Evolutionary conservation across 2,329 filamentous ascomycete species (phyloP).

Genomic region (Elsinoe necatrix): DNA sequence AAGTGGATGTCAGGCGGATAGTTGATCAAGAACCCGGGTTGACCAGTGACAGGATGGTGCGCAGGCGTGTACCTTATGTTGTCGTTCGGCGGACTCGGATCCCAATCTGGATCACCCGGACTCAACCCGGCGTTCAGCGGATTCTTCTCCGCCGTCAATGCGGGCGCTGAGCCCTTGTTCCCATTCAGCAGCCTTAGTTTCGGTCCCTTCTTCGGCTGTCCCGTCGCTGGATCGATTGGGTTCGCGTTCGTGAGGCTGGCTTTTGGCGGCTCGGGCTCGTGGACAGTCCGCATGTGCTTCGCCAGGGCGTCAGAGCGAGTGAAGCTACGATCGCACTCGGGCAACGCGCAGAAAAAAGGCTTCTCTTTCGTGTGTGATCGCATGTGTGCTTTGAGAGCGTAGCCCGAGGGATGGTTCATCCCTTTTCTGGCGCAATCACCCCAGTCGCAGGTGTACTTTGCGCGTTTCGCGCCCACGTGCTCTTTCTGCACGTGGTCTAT

Average conservation of each 20-base stretch:
- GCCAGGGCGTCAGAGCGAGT: constrained; percentile 91
- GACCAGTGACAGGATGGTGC: constrained; percentile 51
- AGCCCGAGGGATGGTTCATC: constrained; percentile 85
- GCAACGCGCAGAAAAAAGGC: constrained; percentile 91
- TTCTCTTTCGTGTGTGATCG: constrained; percentile 96
- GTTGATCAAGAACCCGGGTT: constrained; percentile 40
- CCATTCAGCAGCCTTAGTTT: constrained; percentile 36
- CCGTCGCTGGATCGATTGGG: constrained; percentile 37
- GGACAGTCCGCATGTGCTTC: constrained; percentile 97
- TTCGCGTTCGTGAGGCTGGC: constrained; percentile 63
- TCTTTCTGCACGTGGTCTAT: constrained; percentile 62
- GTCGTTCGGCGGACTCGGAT: constrained; percentile 39
- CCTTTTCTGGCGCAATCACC: constrained; percentile 80
- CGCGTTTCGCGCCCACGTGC: constrained; percentile 77
- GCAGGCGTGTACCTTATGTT: constrained; percentile 52
- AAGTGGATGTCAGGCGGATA: constrained; percentile 54
- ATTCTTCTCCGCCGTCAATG: constrained; percentile 11
- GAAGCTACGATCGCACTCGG: constrained; percentile 95
- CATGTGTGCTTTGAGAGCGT: constrained; percentile 95
- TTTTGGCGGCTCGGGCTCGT: constrained; percentile 80
- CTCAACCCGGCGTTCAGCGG: constrained; percentile 12
- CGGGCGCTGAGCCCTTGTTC: constrained; percentile 22
- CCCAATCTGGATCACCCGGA: constrained; percentile 17
- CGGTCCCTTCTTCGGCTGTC: constrained; percentile 33
- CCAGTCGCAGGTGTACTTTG: constrained; percentile 99